Evolutionary conservation across 108 stramenopile genomes (phyloP).

Genomic region (Cyclotella atomus): DNA sequence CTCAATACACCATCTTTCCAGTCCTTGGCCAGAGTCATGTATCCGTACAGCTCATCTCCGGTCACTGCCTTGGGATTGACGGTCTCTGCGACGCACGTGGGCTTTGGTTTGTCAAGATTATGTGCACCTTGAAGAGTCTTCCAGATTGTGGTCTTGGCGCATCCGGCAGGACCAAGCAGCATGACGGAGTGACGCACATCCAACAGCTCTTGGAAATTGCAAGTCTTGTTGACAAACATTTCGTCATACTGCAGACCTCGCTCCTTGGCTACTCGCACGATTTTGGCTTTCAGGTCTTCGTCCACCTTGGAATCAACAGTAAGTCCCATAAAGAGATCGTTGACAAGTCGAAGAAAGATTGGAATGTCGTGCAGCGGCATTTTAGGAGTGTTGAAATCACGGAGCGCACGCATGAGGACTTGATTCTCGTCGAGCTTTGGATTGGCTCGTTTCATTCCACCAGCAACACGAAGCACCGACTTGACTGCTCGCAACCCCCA

Average conservation of each 20-base stretch:
- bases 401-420: constrained; percentile 90
- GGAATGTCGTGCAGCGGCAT: constrained; percentile 88
- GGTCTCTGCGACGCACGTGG: constrained; percentile 81
- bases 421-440: constrained; percentile 85
- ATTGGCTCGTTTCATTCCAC: constrained; percentile 89
- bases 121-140: constrained; percentile 84
- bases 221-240: constrained; percentile 72
- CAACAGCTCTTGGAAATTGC: constrained; percentile 89
- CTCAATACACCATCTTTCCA: constrained; percentile 93
- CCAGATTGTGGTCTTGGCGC: constrained; percentile 92
- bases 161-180: constrained; percentile 90
- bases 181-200: constrained; percentile 93
- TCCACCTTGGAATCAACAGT: constrained; percentile 87
- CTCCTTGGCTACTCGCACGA: constrained; percentile 68
- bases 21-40: constrained; percentile 92
- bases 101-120: constrained; percentile 84
- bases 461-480: constrained; percentile 90
- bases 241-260: constrained; percentile 69
- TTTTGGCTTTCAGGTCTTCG: constrained; percentile 71
- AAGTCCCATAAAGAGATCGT: constrained; percentile 88
- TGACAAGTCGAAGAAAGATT: constrained; percentile 88
- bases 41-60: constrained; percentile 91
- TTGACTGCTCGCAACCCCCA: constrained; percentile 94
- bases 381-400: constrained; percentile 94
- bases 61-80: constrained; percentile 93